phyloP scores from a whole-genome alignment of 306 rosid genomes.

The Castanospermum australe region DNA sequence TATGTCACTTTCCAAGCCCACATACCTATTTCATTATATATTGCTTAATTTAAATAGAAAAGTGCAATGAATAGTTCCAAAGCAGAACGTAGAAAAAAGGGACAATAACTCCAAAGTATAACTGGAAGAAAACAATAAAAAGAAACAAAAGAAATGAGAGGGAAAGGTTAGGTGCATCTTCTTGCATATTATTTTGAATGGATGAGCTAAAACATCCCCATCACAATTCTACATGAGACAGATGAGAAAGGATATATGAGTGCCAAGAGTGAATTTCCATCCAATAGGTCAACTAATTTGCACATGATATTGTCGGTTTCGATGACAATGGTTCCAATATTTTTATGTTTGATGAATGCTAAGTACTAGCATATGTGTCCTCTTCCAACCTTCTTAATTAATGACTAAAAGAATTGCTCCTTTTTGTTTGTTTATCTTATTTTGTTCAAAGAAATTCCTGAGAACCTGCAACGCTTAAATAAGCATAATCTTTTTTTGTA shows the following conservation, averaged over 20 bases:
- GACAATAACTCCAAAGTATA: not conserved
- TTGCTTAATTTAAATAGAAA: constrained; percentile 22
- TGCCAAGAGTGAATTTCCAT: constrained; percentile 19
- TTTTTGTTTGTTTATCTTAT: not conserved
- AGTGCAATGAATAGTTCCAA: not conserved
- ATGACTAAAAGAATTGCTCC: not conserved
- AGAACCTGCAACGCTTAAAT: not conserved
- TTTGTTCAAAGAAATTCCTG: constrained; percentile 15
- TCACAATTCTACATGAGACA: constrained; percentile 39
- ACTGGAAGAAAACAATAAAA: constrained; percentile 33
- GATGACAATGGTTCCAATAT: constrained; percentile 35
- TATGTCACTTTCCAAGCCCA: constrained; percentile 1
- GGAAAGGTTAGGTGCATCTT: constrained; percentile 7
- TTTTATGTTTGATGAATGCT: constrained; percentile 16
- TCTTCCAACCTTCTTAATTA: constrained; percentile 3
- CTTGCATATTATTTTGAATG: constrained; percentile 11
- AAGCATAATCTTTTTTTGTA: too few species aligned
- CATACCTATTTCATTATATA: too few species aligned
- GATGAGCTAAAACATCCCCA: constrained; percentile 37
- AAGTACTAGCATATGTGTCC: not conserved
- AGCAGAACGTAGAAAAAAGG: constrained; percentile 21
- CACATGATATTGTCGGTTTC: constrained; percentile 56
- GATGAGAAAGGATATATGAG: constrained; percentile 15
- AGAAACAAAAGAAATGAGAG: constrained; percentile 19
- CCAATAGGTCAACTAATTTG: constrained; percentile 39